Conservation (phyloP, 345 rosid genomes). For the Citrus maxima region DNA sequence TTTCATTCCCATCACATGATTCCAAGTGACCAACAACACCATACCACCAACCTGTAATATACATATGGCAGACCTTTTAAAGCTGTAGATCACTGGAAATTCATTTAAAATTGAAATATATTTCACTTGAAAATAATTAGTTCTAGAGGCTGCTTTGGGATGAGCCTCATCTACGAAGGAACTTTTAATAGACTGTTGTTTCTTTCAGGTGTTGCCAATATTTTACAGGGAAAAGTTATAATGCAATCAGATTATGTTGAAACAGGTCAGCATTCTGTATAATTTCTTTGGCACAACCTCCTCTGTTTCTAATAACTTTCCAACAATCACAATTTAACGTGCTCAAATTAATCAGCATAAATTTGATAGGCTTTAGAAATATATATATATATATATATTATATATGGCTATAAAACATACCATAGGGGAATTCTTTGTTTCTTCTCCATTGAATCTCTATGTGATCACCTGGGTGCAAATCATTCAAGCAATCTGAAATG, state of each 20-base stretch:
- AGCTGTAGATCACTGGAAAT: not conserved
- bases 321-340: not conserved
- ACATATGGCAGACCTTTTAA: constrained; percentile 10
- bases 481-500: constrained; percentile 60
- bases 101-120: not conserved
- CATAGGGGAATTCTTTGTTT: constrained; percentile 74
- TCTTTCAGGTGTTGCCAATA: not conserved
- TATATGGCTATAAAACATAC: constrained; percentile 24
- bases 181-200: not conserved
- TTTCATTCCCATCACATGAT: constrained; percentile 70
- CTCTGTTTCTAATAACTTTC: not conserved
- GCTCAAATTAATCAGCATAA: not conserved
- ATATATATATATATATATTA: not conserved
- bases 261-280: not conserved
- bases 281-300: not conserved
- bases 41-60: constrained; percentile 92
- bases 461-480: constrained; percentile 79
- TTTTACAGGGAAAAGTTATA: constrained; percentile 4
- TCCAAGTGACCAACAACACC: constrained; percentile 85
- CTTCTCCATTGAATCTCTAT: constrained; percentile 97
- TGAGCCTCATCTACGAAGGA: not conserved
- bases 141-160: not conserved
- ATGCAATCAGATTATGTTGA: not conserved
- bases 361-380: not conserved
- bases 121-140: not conserved